phyloP scores from a whole-genome alignment of 2,329 filamentous ascomycete genomes.

The Lasiodiplodia theobromae region DNA sequence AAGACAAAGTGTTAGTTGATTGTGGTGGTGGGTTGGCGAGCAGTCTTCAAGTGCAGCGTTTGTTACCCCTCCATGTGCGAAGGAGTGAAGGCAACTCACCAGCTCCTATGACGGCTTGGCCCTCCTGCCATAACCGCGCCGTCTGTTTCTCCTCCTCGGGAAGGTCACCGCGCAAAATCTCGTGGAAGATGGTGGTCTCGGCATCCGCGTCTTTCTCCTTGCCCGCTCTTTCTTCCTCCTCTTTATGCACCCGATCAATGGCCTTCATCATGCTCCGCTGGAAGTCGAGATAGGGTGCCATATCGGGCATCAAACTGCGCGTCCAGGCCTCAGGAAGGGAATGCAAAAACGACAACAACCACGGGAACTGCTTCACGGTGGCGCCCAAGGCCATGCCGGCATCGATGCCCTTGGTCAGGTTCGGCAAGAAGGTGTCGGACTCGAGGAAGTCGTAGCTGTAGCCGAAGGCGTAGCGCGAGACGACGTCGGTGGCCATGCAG shows the following conservation, averaged over 20 bases:
- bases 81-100: constrained; percentile 15
- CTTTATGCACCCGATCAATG: constrained; percentile 25
- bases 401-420: constrained; percentile 36
- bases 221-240: constrained; percentile 15
- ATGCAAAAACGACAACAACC: constrained; percentile 30
- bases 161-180: constrained; percentile 30
- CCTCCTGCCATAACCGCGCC: constrained; percentile 30
- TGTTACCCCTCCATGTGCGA: background rate
- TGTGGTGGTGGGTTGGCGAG: too few relatives aligned
- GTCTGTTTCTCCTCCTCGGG: constrained; percentile 30
- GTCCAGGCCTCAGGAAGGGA: constrained; percentile 18
- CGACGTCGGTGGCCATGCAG: constrained; percentile 35
- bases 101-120: constrained; percentile 31
- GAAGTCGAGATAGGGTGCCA: constrained; percentile 30
- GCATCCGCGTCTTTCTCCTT: constrained; percentile 1
- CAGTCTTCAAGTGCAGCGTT: too few relatives aligned
- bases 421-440: constrained; percentile 25
- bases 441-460: constrained; percentile 34
- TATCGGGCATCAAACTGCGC: constrained; percentile 22
- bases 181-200: constrained; percentile 31
- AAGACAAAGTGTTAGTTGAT: constrained; percentile 37
- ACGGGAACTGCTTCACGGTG: constrained; percentile 35
- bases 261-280: constrained; percentile 28
- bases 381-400: constrained; percentile 30
- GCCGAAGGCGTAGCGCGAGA: constrained; percentile 37